These are phyloP conservation scores for Lasiosphaeria miniovina DNA, from an alignment of 495 filamentous ascomycete species.

Conservation along the genomic window DNA sequence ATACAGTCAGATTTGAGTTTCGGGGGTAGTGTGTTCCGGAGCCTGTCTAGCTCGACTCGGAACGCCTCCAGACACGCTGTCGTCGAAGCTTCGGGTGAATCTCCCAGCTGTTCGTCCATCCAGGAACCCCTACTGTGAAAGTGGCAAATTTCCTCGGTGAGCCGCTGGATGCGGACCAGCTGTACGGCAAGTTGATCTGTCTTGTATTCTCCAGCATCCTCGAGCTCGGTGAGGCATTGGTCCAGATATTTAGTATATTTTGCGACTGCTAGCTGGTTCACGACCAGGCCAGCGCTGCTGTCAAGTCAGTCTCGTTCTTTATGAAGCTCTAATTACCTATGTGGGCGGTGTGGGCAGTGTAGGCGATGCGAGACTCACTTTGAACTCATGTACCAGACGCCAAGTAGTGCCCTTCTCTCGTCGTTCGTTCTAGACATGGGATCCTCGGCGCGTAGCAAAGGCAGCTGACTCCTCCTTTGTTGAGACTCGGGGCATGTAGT, in stretches of 20 bases:
- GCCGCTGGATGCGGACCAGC: constrained; percentile 36
- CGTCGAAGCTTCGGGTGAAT: constrained; percentile 8
- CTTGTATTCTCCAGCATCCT: constrained; percentile 30
- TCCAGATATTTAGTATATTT: constrained; percentile 35
- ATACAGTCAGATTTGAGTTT: neutral
- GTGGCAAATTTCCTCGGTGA: constrained; percentile 38
- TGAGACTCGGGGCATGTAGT: constrained; percentile 33
- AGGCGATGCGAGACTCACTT: constrained; percentile 23
- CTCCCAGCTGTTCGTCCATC: constrained; percentile 9
- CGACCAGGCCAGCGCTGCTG: constrained; percentile 20
- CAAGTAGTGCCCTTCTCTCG: constrained; percentile 35
- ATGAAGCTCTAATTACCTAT: no score
- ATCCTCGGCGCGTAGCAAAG: constrained; percentile 18
- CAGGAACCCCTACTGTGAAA: constrained; percentile 18
- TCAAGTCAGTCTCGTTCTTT: neutral
- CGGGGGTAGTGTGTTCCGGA: constrained; percentile 1
- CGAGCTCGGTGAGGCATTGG: constrained; percentile 35
- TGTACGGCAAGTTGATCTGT: constrained; percentile 32
- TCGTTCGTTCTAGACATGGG: constrained; percentile 26
- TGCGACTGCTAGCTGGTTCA: constrained; percentile 30
- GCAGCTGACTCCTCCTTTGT: constrained; percentile 18
- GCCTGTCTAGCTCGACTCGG: constrained; percentile 30
- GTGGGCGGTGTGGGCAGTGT: no score
- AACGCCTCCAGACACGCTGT: constrained; percentile 28
- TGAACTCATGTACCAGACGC: constrained; percentile 41